These are phyloP conservation scores for Lepidopterella palustris DNA, from an alignment of 495 filamentous ascomycete genomes.

Conservation along the genomic window DNA sequence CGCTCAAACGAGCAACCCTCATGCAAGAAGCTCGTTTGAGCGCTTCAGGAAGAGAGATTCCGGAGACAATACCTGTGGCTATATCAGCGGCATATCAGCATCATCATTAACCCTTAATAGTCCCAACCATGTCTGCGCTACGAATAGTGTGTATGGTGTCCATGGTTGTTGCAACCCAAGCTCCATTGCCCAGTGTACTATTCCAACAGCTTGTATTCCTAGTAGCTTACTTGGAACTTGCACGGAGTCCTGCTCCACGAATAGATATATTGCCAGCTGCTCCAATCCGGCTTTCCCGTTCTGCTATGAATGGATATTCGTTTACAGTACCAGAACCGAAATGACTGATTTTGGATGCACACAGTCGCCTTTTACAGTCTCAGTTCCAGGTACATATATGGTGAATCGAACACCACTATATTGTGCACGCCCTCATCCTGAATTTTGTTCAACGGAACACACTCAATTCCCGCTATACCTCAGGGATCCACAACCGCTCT, in stretches of 20 bases:
- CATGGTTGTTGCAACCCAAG: slow-evolving; percentile 4
- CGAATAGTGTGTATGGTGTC: not conserved
- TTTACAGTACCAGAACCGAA: not conserved
- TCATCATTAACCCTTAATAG: not conserved
- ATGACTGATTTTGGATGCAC: slow-evolving; percentile 7
- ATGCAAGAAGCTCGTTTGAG: not conserved
- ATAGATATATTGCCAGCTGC: not conserved
- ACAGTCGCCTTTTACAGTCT: not conserved
- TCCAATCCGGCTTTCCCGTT: not conserved
- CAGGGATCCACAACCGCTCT: not conserved
- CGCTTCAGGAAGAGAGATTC: not conserved
- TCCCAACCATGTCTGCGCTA: slow-evolving; percentile 1
- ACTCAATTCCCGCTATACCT: not conserved
- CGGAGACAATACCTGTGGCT: not conserved
- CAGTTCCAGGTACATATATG: not conserved
- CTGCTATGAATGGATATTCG: slow-evolving; percentile 1
- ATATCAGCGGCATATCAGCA: not conserved
- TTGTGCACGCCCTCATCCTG: not conserved
- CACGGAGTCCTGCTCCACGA: not conserved
- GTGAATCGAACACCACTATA: not conserved
- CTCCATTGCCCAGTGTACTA: not conserved
- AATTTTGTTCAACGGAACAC: not conserved
- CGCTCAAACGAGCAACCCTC: not conserved
- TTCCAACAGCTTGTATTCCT: slow-evolving; percentile 5
- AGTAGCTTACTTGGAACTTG: not conserved